Base-by-base conservation (phyloP, 768 basidiomycete species). In the Baorangia bicolor region DNA sequence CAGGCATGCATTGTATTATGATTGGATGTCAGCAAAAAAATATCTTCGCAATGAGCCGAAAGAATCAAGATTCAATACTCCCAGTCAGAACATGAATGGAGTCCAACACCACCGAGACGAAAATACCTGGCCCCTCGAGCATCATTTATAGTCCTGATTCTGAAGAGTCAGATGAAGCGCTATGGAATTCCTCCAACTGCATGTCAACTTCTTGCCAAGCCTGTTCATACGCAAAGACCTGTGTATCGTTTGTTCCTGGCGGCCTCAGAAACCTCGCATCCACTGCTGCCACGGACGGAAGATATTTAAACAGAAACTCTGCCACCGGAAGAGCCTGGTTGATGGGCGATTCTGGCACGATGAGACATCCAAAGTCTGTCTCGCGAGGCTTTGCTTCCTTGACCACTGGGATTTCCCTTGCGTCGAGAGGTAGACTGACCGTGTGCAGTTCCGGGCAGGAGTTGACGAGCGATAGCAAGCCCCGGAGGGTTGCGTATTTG, bases 341-440 rank as follows among this genome's bases (percentile, higher is more conserved):
- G 30, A 64, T 55, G 0, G 62, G 63, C 1, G 63, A 61, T 48
- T 64, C 62, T 3, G 50, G 40, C n/a, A 51, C 21, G 0, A 25
- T 25, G 47, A 60, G 39, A 2, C 4, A 21, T 2, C 9, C 13
- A 28, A 63, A 49, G 8, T 37, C 2, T 5, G 51, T 53, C 14
- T 48, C 14, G 9, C 39, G 33, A 5, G 46, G 18, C 5, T 40
- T 28, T 23, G 33, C 18, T 2, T 42, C 53, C 14, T 49, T 7
- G 21, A 35, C 25, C 37, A 20, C 28, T 18, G 60, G 63, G 5
- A 65, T 41, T 5, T 62, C 4, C 35, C 49, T 49, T 10, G 60
- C 63, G 16, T 64, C 64, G 18, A 64, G 33, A 4, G 55, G 41
- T 0, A 62, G 37, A 21, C 21, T 34, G 44, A 62, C 14, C 4